phyloP scores from a whole-genome alignment of 2,329 filamentous ascomycete species.

The Beauveria asiatica region DNA sequence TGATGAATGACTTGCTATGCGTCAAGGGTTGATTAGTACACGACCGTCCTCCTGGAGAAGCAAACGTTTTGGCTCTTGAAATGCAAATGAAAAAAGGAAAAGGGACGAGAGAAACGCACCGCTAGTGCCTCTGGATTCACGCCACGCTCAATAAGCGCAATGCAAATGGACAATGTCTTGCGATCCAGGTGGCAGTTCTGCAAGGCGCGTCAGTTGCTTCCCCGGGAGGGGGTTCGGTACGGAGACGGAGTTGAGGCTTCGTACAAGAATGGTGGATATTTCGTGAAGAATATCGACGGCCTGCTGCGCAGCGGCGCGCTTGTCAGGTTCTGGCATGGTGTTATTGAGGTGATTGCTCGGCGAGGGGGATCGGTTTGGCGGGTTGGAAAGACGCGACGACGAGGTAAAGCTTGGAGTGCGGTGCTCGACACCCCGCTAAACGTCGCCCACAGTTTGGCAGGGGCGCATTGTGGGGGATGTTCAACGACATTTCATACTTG shows the following conservation, averaged over 20 bases:
- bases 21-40: neutral
- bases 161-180: constrained; percentile 85
- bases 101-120: constrained; percentile 44
- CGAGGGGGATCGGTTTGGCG: neutral
- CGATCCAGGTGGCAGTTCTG: constrained; percentile 93
- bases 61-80: neutral
- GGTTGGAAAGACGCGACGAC: neutral
- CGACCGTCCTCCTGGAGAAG: no score
- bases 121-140: constrained; percentile 93
- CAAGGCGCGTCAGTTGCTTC: constrained; percentile 2
- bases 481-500: no score
- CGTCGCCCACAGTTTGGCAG: neutral
- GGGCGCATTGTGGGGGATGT: neutral
- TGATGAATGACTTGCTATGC: constrained; percentile 51
- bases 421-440: neutral
- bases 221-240: neutral
- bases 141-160: constrained; percentile 94
- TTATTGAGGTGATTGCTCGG: neutral
- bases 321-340: constrained; percentile 46
- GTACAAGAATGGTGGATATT: constrained; percentile 80
- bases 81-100: neutral
- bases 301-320: constrained; percentile 70
- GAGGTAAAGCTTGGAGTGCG: neutral
- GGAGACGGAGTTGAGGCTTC: constrained; percentile 17
- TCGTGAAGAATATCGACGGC: constrained; percentile 77